These are phyloP conservation scores for Tolypocladium nubicola DNA, from an alignment of 2,329 filamentous ascomycete genomes.

Conservation along the genomic window DNA sequence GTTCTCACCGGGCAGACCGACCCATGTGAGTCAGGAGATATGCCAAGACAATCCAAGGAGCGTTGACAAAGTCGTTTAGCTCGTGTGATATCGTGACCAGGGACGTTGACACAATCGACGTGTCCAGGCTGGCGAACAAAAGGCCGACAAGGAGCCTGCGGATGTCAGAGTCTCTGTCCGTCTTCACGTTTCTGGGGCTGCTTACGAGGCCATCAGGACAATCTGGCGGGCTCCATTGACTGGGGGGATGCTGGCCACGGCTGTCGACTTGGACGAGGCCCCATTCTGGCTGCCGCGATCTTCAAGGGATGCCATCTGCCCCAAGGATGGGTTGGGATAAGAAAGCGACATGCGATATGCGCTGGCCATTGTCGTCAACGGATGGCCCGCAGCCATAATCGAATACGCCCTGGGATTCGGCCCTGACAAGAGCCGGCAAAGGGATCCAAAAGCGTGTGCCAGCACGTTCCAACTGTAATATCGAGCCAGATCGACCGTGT, in stretches of 20 bases:
- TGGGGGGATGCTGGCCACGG: not conserved
- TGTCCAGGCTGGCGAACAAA: conserved; percentile 46
- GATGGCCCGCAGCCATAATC: not conserved
- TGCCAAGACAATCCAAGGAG: conserved; percentile 44
- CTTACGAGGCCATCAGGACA: conserved; percentile 24
- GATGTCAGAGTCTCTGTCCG: conserved; percentile 5
- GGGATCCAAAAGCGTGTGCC: not conserved
- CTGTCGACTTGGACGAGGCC: not conserved
- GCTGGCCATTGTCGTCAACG: not conserved
- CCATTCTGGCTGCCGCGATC: not conserved
- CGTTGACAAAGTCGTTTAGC: conserved; percentile 37
- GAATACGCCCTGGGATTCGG: not conserved
- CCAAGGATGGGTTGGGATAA: conserved; percentile 13
- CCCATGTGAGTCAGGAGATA: conserved; percentile 49
- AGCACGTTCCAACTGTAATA: not conserved
- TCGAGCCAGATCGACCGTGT: not conserved
- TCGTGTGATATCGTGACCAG: conserved; percentile 45
- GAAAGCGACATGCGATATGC: conserved; percentile 6
- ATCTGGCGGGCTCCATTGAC: conserved; percentile 12
- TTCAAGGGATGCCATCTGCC: conserved; percentile 8
- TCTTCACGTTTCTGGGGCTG: not conserved
- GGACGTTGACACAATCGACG: conserved; percentile 47
- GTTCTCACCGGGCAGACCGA: conserved; percentile 10
- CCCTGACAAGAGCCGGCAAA: not conserved
- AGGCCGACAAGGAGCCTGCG: conserved; percentile 39